Evolutionary conservation across 805 yeast species (phyloP), one percentile per base, ranked within the genome.

Genomic region (Hanseniaspora singularis): DNA sequence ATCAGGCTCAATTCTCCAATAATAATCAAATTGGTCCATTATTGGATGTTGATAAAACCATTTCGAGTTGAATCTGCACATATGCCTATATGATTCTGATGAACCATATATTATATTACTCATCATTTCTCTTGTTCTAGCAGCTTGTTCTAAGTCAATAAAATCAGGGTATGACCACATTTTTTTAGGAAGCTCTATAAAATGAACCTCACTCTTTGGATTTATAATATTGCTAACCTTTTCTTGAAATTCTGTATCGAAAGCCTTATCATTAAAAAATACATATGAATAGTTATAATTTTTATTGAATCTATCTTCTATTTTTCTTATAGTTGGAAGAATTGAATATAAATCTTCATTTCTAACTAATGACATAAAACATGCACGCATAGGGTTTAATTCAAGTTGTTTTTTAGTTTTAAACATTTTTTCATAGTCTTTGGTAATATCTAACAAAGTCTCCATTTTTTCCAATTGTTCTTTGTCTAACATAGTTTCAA

Each of bases 1-100:
- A 54, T 74, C 80, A 12, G 95, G 95, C 65, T 87, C 96, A 31
- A 87, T 88, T 63, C 95, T 77, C 96, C 95, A 87, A 70, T 84
- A 85, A 73, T 81, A 86, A 57, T 80, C 83, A 70, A 79, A 87
- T 22, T 77, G 74, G 50, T 69, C 65, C 63, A 86, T 57, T 41
- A 77, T 64, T 43, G 73, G 74, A 59, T 83, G 85, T 60, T 80
- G 71, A 73, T 77, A 85, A 67, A 85, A 81, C 61, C 80, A 81
- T 0, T 95, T 95, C 15, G 87, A 75, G 62, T 82, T 87, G 64
- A 74, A 86, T 54, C 96, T 74, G 64, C 95, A 86, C 94, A 87
- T 83, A 64, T 83, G 89, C 59, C 94, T 76, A 65, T 85, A 86
- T 15, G 87, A 71, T 51, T 73, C 78, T 12, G 80, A 70, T 49